Evolutionary conservation across 2,329 filamentous ascomycete species (phyloP), one percentile per base, ranked within the genome.

Genomic region (Neopestalotiopsis rosae): DNA sequence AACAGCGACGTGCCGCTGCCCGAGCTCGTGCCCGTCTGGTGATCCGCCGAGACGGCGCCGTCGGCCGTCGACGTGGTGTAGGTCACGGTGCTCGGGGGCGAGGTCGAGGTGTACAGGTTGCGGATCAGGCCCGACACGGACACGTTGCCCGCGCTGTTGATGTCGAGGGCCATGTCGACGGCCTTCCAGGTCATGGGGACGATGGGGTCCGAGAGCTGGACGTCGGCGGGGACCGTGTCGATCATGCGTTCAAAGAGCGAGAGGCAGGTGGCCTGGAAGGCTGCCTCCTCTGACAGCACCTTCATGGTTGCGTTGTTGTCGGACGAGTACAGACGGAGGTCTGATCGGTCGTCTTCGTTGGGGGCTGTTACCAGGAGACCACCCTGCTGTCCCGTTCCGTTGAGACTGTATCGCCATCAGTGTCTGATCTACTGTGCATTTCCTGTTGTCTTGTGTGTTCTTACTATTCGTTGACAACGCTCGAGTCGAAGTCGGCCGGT

Each of bases 391-490:
- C 62, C 62, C 20, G 38, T 65, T 1, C 42, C 40, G 9, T 65
- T 28, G 9, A 65, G 62, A 42, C 62, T 65, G 42, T 1, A 32
- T 13, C 5, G 6, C 24, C 7, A 14, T 65, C 17, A 65, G 62
- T 10, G 13, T n/a, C 12, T 49, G 20, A 10, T 59, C 2, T 30
- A 12, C 30, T 0, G 2, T 17, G 57, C 13, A 28, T 59, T 5
- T 3, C 1, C 3, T 4, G 4, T 17, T 14, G 24, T 59, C 20
- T n/a, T 3, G n/a, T 38, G 2, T 38, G 34, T 28, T 28, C 62
- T 49, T 56, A 65, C 62, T 65, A 65, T 32, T 65, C 62, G n/a
- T 65, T 65, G 62, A 65, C 40, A 9, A 65, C 62, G 45, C 42
- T 65, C 0, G 62, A 14, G 30, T 65, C 62, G 24, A 65, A 65